A percentile compares a stretch with the other conserved stretches of the same genome.
Evolutionary conservation across 495 filamentous ascomycete species (phyloP).

Genomic region (Cenococcum geophilum): DNA sequence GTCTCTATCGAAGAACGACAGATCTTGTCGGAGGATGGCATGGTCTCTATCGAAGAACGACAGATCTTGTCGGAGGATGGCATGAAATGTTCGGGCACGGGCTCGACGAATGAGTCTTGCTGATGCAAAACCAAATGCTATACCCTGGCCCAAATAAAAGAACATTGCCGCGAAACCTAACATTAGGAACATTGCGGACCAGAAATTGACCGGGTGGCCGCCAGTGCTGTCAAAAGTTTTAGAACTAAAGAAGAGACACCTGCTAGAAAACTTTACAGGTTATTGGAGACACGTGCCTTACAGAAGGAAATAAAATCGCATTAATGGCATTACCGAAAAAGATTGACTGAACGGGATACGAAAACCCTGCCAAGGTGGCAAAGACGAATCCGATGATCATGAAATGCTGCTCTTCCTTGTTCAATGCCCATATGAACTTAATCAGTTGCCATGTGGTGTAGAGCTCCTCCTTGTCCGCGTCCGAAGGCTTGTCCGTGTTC

Average conservation of each 20-base stretch:
- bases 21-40: constrained; percentile 89
- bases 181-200: constrained; percentile 91
- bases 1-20: constrained; percentile 79
- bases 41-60: constrained; percentile 76
- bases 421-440: constrained; percentile 78
- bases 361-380: constrained; percentile 73
- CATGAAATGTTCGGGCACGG: constrained; percentile 72
- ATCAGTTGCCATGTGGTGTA: constrained; percentile 79
- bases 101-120: constrained; percentile 68
- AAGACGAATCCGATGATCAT: constrained; percentile 76
- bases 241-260: no score
- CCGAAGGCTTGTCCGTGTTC: constrained; percentile 44
- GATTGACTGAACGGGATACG: constrained; percentile 80
- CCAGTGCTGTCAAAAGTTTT: constrained; percentile 4
- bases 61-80: constrained; percentile 90
- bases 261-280: no score
- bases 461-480: constrained; percentile 42
- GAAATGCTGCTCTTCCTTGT: constrained; percentile 60
- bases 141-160: constrained; percentile 60
- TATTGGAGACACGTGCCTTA: constrained; percentile 41
- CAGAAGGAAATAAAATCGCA: constrained; percentile 50
- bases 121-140: constrained; percentile 64
- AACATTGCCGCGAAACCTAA: constrained; percentile 74
- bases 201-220: constrained; percentile 56
- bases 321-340: constrained; percentile 86